Evolutionary conservation across 345 rosid species (phyloP).

Genomic region (Hibiscus trionum): DNA sequence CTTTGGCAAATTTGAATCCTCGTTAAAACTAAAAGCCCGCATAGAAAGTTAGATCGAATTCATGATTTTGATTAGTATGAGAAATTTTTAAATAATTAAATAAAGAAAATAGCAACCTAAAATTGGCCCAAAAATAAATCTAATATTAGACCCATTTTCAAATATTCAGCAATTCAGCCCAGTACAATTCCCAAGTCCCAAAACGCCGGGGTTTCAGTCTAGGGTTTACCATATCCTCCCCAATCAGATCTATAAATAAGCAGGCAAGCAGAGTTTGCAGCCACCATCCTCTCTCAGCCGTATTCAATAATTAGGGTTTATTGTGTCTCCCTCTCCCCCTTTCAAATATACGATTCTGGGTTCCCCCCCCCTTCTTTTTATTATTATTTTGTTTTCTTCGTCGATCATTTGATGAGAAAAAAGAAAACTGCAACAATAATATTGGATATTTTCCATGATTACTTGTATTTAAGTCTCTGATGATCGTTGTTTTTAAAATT

Average conservation of each 20-base stretch:
- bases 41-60: too few relatives aligned
- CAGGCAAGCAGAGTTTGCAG: neutral
- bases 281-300: neutral
- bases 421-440: neutral
- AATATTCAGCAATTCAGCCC: neutral
- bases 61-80: too few relatives aligned
- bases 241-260: neutral
- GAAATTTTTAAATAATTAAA: neutral
- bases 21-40: too few relatives aligned
- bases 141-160: neutral
- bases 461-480: slow-evolving; percentile 7
- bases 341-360: neutral
- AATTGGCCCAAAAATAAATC: neutral
- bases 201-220: neutral
- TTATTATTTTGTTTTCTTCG: neutral
- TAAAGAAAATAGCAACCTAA: neutral
- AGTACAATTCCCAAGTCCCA: neutral
- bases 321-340: neutral
- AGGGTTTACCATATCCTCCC: neutral
- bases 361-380: too few relatives aligned
- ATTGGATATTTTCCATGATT: neutral
- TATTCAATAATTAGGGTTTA: neutral
- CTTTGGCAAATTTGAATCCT: too few relatives aligned
- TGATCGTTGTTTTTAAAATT: neutral
- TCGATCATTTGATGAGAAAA: neutral